Percentiles rank a stretch among this genome's conserved stretches.
phyloP scores from a whole-genome alignment of 768 basidiomycete genomes.

The Cystofilobasidium capitatum region DNA sequence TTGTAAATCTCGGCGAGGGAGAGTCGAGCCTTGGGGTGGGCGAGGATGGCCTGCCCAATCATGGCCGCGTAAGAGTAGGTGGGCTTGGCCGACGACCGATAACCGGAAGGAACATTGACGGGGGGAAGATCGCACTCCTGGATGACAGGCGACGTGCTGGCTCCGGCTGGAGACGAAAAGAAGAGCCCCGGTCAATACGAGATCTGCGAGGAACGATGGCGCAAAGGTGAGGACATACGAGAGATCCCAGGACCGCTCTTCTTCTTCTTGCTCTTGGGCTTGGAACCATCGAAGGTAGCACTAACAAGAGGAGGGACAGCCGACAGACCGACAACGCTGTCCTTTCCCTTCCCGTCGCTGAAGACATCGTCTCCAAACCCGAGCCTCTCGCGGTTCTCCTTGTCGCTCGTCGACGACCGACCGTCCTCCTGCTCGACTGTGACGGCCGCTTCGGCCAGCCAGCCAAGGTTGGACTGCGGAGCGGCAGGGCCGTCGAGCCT shows the following conservation, averaged over 20 bases:
- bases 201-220: neutral
- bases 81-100: constrained; percentile 70
- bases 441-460: neutral
- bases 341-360: neutral
- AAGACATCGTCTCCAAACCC: neutral
- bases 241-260: neutral
- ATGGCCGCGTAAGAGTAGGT: constrained; percentile 86
- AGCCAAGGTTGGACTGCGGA: neutral
- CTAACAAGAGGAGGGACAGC: neutral
- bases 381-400: neutral
- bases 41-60: constrained; percentile 86
- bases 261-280: neutral
- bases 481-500: neutral
- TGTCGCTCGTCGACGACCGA: neutral
- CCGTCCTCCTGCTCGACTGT: neutral
- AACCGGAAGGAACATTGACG: constrained; percentile 62
- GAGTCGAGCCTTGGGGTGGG: constrained; percentile 69
- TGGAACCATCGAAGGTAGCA: neutral
- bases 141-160: neutral
- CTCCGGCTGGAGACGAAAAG: neutral
- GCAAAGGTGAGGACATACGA: neutral
- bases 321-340: neutral
- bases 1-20: constrained; percentile 93
- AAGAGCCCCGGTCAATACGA: neutral
- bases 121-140: constrained; percentile 33